Conservation (phyloP, 208 protist species). For the Trypanosomatidae sp. region DNA sequence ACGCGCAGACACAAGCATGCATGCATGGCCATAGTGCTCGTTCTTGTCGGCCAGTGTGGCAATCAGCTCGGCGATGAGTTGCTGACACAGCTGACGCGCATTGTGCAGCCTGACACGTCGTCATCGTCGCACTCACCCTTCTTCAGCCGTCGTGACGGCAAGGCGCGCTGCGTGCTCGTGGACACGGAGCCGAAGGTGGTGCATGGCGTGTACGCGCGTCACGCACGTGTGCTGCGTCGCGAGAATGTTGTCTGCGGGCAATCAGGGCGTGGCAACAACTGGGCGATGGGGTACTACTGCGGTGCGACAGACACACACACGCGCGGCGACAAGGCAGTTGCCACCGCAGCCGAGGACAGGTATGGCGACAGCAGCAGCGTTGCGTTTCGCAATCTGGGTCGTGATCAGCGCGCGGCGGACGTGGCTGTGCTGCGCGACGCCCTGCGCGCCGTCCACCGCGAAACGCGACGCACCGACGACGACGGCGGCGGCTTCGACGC, state of each 20-base stretch:
- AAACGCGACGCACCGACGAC: slow-evolving; percentile 54
- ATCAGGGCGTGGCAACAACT: slow-evolving; percentile 79
- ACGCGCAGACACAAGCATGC: no score
- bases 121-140: slow-evolving; percentile 13
- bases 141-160: slow-evolving; percentile 35
- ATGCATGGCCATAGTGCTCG: slow-evolving; percentile 55
- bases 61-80: slow-evolving; percentile 84
- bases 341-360: neutral
- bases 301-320: slow-evolving; percentile 6
- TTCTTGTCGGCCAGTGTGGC: slow-evolving; percentile 78
- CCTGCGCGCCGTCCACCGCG: slow-evolving; percentile 54
- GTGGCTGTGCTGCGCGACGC: slow-evolving; percentile 28
- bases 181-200: slow-evolving; percentile 87
- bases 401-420: slow-evolving; percentile 56
- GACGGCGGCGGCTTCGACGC: slow-evolving; percentile 39
- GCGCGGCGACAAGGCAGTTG: neutral
- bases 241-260: slow-evolving; percentile 71
- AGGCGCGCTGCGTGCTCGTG: slow-evolving; percentile 69
- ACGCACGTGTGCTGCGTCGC: slow-evolving; percentile 28
- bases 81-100: slow-evolving; percentile 34
- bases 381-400: slow-evolving; percentile 33
- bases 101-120: neutral
- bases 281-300: slow-evolving; percentile 78
- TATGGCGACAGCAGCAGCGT: slow-evolving; percentile 7
- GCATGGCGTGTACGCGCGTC: slow-evolving; percentile 26